Evolutionary conservation across 345 rosid genomes (phyloP).

Genomic region (Brassica incana): DNA sequence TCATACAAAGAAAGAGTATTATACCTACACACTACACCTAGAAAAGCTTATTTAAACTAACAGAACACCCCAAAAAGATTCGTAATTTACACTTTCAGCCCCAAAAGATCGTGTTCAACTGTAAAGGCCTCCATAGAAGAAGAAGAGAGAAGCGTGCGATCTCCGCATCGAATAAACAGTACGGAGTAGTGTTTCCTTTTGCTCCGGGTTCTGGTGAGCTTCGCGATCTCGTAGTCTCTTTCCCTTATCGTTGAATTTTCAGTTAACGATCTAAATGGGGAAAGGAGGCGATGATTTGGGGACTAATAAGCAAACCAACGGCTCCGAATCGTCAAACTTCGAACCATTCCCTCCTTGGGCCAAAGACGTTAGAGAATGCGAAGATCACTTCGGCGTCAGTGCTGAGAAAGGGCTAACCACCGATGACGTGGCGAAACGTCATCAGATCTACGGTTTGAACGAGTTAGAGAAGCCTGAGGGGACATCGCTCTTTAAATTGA

Average conservation of each 20-base stretch:
- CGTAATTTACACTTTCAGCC: not conserved
- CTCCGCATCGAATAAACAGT: no score
- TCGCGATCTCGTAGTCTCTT: no score
- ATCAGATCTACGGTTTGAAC: slow-evolving; percentile 61
- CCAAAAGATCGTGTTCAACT: slow-evolving; percentile 27
- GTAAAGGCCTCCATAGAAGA: not conserved
- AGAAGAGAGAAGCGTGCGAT: no score
- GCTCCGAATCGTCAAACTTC: slow-evolving; percentile 11
- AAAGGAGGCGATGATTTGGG: slow-evolving; percentile 53
- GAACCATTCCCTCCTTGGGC: slow-evolving; percentile 72
- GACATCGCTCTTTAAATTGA: slow-evolving; percentile 55
- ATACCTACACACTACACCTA: slow-evolving; percentile 2
- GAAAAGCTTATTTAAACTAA: not conserved
- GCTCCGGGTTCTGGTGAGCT: no score
- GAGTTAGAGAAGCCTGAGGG: slow-evolving; percentile 85
- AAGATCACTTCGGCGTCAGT: slow-evolving; percentile 51
- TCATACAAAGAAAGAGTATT: not conserved
- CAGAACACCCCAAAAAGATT: not conserved
- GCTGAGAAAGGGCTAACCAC: slow-evolving; percentile 47
- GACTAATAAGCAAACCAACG: slow-evolving; percentile 4
- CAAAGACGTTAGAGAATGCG: slow-evolving; percentile 59
- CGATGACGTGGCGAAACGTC: slow-evolving; percentile 56
- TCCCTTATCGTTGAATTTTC: no score
- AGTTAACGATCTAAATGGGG: slow-evolving; percentile 47
- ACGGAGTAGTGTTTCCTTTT: no score